Percentiles rank a stretch among this genome's conserved stretches.
phyloP scores from a whole-genome alignment of 1,284 basidiomycete species.

The Anthracocystis walkeri region DNA sequence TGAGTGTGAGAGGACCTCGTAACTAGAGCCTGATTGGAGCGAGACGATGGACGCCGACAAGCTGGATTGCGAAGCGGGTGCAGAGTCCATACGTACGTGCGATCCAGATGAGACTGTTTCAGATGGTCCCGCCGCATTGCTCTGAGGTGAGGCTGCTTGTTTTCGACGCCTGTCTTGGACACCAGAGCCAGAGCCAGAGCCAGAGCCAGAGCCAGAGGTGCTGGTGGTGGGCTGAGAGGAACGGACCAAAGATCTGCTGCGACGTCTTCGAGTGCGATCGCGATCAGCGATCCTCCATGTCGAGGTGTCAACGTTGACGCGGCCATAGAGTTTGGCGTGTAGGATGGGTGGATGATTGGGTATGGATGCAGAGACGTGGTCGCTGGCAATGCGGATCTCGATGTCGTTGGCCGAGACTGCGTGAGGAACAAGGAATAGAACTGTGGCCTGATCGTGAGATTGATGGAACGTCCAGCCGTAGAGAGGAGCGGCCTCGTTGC shows the following conservation, averaged over 20 bases:
- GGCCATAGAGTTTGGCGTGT: slow-evolving; percentile 56
- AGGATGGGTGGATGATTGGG: slow-evolving; percentile 47
- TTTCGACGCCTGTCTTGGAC: not conserved
- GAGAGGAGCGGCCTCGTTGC: slow-evolving; percentile 21
- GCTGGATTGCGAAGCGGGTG: slow-evolving; percentile 38
- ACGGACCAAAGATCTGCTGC: slow-evolving; percentile 32
- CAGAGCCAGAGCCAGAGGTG: slow-evolving; percentile 22
- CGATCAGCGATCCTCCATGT: slow-evolving; percentile 58
- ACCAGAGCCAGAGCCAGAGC: slow-evolving; percentile 20
- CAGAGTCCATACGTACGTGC: slow-evolving; percentile 25
- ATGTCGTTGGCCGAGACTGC: slow-evolving; percentile 39
- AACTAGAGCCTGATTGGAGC: slow-evolving; percentile 46
- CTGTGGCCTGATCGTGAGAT: slow-evolving; percentile 61
- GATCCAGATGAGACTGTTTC: slow-evolving; percentile 20
- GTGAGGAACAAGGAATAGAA: slow-evolving; percentile 56
- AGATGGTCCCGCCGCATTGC: slow-evolving; percentile 7
- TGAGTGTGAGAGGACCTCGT: slow-evolving; percentile 39
- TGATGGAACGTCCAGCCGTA: slow-evolving; percentile 61
- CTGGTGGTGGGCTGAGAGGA: slow-evolving; percentile 18
- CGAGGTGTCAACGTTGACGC: slow-evolving; percentile 52
- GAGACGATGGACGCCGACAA: slow-evolving; percentile 39
- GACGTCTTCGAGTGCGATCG: slow-evolving; percentile 37
- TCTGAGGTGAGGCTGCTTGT: not conserved
- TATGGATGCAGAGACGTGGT: slow-evolving; percentile 53
- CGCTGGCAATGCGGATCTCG: slow-evolving; percentile 47